Evolutionary conservation across 2,329 filamentous ascomycete species (phyloP), one percentile per base, ranked within the genome.

Genomic region (Sporothrix brunneoviolacea): DNA sequence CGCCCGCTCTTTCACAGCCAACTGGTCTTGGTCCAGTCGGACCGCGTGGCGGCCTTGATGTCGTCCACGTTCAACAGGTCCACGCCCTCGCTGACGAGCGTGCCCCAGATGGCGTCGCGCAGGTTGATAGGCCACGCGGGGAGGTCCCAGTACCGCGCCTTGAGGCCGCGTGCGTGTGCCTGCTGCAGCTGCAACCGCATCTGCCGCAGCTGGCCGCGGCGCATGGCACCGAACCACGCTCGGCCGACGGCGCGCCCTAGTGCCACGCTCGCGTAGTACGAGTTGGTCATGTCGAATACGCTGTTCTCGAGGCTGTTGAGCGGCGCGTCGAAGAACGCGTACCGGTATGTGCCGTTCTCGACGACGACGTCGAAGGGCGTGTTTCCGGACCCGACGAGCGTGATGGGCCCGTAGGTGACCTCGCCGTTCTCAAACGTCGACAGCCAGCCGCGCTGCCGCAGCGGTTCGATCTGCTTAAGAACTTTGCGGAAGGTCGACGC

Each of bases 321-420:
- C 0, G 82, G 82, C 0, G 83, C 83, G 57, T 87, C 84, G 60
- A 81, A 83, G 64, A 85, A 85, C 49, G 80, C 68, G 62, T 86
- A 80, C 27, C 80, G 70, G 54, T 78, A 73, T 1, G 73, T 77
- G 6, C 66, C 57, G 58, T 79, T 78, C n/a, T 67, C 62, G 4
- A 72, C 65, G 9, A 86, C 59, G 8, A 75, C 60, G 49, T 79
- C 71, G 58, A 84, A 82, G 0, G 76, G 79, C 0, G 79, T 75
- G 55, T 78, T 77, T 12, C 86, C 85, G 1, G 83, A 86, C 2
- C 77, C 82, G 2, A 89, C 82, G 2, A 88, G 76, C 0, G 84
- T 88, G 32, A 89, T 65, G 1, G 81, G 79, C 1, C 83, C 70
- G 19, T 67, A 61, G 33, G 76, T 63, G 3, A 84, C 61, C 15